phyloP scores from a whole-genome alignment of 192 early-diverging fungal genomes.

The Geranomyces variabilis region DNA sequence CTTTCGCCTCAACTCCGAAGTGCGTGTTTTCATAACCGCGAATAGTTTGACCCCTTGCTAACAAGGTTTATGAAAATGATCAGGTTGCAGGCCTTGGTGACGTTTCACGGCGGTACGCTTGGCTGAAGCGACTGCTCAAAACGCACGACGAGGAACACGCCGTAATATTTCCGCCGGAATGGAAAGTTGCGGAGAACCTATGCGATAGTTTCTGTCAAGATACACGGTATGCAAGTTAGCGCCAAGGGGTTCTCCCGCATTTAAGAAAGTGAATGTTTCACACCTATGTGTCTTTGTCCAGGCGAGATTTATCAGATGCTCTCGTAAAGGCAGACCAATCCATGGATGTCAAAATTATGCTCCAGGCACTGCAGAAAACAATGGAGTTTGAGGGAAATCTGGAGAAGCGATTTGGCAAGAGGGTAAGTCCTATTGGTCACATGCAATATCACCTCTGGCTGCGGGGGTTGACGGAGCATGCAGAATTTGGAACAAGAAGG shows the following conservation, averaged over 20 bases:
- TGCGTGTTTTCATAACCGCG: constrained; percentile 20
- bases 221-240: constrained; percentile 65
- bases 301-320: constrained; percentile 68
- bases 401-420: constrained; percentile 67
- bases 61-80: background rate
- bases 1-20: constrained; percentile 69
- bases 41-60: background rate
- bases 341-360: constrained; percentile 73
- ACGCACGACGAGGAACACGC: constrained; percentile 89
- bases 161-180: constrained; percentile 74
- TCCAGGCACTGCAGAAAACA: constrained; percentile 78
- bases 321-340: constrained; percentile 56
- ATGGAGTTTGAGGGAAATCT: constrained; percentile 91
- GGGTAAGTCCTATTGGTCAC: constrained; percentile 30
- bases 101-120: constrained; percentile 86
- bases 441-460: background rate
- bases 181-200: constrained; percentile 75
- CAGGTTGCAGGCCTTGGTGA: constrained; percentile 83
- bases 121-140: constrained; percentile 87
- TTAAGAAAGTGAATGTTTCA: constrained; percentile 10
- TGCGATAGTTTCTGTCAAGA: constrained; percentile 80
- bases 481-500: constrained; percentile 23
- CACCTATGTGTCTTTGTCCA: constrained; percentile 26
- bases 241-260: background rate
- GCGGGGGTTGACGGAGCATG: background rate